Conservation (phyloP, 306 rosid species). For the Malus sylvestris region DNA sequence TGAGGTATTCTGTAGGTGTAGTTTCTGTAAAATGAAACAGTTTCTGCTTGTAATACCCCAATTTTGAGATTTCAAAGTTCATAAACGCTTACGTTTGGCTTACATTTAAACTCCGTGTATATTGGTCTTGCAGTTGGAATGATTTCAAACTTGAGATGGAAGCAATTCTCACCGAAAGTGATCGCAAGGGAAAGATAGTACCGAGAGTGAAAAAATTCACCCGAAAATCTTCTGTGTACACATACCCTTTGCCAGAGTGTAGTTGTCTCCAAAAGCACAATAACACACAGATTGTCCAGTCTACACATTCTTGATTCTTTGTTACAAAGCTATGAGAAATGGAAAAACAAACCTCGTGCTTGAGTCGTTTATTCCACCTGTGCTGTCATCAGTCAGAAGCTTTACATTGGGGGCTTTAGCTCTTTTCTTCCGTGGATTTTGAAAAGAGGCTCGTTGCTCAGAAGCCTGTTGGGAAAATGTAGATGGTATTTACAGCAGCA, state of each 20-base stretch:
- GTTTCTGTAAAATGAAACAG: not conserved
- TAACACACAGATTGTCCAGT: constrained; percentile 23
- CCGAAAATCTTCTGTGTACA: constrained; percentile 86
- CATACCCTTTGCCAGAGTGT: constrained; percentile 91
- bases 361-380: constrained; percentile 7
- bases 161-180: constrained; percentile 77
- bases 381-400: not conserved
- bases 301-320: constrained; percentile 19
- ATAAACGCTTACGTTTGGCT: not conserved
- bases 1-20: constrained; percentile 38
- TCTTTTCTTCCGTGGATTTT: constrained; percentile 15
- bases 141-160: constrained; percentile 80
- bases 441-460: constrained; percentile 15
- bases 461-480: constrained; percentile 6
- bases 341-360: constrained; percentile 16
- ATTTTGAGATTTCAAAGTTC: not conserved
- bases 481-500: not conserved
- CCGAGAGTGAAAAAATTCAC: constrained; percentile 82
- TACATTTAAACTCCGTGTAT: not conserved
- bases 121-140: constrained; percentile 65
- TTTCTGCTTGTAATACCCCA: not conserved
- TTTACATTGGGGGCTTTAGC: constrained; percentile 14
- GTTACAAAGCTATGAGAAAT: constrained; percentile 13
- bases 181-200: constrained; percentile 81
- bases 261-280: constrained; percentile 66